Percentiles rank a stretch among this genome's conserved stretches.
Evolutionary conservation across 495 filamentous ascomycete genomes (phyloP).

Genomic region (Penicillium coffeae): DNA sequence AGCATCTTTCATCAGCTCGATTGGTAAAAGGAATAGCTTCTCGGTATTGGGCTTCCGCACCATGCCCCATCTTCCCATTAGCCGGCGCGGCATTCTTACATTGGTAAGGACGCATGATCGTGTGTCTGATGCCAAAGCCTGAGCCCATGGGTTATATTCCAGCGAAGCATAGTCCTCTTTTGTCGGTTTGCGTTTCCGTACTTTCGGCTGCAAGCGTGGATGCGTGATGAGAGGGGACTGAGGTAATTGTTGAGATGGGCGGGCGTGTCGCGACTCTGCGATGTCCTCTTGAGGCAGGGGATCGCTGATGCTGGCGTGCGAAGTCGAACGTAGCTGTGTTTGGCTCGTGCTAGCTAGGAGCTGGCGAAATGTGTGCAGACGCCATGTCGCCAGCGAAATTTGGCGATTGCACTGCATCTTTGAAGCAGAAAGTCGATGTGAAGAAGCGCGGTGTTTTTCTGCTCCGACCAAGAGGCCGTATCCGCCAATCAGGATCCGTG

Average conservation of each 20-base stretch:
- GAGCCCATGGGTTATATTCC: constrained; percentile 41
- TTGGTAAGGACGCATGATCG: constrained; percentile 60
- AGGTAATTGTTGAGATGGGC: constrained; percentile 37
- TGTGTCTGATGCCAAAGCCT: constrained; percentile 59
- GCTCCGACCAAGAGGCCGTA: neutral
- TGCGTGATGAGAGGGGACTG: constrained; percentile 36
- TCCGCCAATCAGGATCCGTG: constrained; percentile 16
- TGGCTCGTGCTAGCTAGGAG: constrained; percentile 14
- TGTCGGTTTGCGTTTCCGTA: constrained; percentile 27
- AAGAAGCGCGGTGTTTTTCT: neutral
- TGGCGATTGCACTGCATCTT: constrained; percentile 29
- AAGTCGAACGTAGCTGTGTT: constrained; percentile 4
- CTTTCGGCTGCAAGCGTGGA: constrained; percentile 25
- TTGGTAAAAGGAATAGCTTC: constrained; percentile 58
- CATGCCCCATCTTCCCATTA: constrained; percentile 61
- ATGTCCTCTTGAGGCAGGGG: constrained; percentile 4
- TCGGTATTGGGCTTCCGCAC: constrained; percentile 53
- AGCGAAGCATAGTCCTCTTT: constrained; percentile 40
- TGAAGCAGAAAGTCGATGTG: neutral
- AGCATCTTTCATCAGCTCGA: constrained; percentile 37
- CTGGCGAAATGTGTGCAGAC: constrained; percentile 26
- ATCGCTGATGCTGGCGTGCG: neutral
- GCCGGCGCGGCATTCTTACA: constrained; percentile 53
- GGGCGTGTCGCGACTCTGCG: constrained; percentile 1
- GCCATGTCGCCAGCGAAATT: constrained; percentile 34